These are phyloP conservation scores for Porcisia deanei DNA, from an alignment of 208 protist genomes.

Conservation along the genomic window DNA sequence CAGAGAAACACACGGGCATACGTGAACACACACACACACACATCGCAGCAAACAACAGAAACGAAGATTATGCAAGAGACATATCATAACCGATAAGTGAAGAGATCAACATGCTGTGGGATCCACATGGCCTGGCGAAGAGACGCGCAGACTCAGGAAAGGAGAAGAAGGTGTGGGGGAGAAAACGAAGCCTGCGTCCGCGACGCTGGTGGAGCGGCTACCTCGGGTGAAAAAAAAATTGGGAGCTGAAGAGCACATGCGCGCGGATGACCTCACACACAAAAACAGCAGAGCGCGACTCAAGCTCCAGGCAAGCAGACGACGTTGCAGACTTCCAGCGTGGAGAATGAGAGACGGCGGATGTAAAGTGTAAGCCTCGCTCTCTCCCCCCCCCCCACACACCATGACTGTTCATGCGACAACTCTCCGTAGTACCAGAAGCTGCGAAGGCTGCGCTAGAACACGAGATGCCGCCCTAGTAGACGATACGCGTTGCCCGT, in stretches of 20 bases:
- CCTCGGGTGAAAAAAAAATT: background rate
- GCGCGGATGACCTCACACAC: background rate
- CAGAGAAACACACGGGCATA: background rate
- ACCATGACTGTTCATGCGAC: background rate
- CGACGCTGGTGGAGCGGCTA: no score
- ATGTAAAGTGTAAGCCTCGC: background rate
- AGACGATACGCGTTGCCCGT: conserved; percentile 59
- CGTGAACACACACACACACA: background rate
- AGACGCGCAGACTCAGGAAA: background rate
- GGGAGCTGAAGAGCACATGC: background rate
- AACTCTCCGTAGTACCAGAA: background rate
- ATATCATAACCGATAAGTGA: background rate
- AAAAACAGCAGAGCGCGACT: background rate
- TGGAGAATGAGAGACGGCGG: background rate
- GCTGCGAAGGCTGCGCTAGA: background rate
- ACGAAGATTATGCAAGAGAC: background rate
- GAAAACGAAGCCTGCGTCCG: no score
- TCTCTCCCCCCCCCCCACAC: background rate
- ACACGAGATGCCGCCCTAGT: conserved; percentile 25
- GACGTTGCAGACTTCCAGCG: background rate
- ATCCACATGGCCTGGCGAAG: background rate
- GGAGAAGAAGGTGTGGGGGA: no score
- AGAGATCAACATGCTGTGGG: background rate
- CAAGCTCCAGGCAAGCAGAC: background rate
- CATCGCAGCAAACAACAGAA: background rate